Conservation (phyloP, 495 filamentous ascomycete species). For the Neurospora cerealis region DNA sequence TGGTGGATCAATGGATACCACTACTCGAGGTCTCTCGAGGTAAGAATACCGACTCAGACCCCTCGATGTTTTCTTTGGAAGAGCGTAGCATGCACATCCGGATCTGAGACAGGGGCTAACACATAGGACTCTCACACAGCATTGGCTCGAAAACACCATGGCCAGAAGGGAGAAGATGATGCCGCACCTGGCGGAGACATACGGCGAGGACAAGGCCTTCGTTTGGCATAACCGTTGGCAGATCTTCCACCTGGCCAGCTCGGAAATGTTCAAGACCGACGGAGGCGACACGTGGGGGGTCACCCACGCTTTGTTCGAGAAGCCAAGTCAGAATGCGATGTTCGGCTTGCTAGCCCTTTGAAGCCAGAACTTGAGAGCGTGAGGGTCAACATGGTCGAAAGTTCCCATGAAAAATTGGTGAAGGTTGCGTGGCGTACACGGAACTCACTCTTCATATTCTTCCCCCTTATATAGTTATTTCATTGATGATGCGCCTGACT, state of each 20-base stretch:
- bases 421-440: background rate
- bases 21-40: slow-evolving; percentile 57
- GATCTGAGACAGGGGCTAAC: background rate
- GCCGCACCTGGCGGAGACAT: slow-evolving; percentile 50
- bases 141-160: slow-evolving; percentile 47
- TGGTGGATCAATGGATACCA: slow-evolving; percentile 59
- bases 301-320: slow-evolving; percentile 51
- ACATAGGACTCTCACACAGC: slow-evolving; percentile 24
- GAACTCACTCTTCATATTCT: background rate
- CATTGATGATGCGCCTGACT: background rate
- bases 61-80: background rate
- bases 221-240: slow-evolving; percentile 59
- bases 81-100: background rate
- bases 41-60: slow-evolving; percentile 17
- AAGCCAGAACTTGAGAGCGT: no score
- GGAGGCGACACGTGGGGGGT: slow-evolving; percentile 56
- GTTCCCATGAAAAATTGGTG: background rate
- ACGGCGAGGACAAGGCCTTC: slow-evolving; percentile 42
- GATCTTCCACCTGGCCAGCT: slow-evolving; percentile 59
- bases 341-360: background rate
- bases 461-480: background rate
- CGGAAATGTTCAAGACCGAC: slow-evolving; percentile 52
- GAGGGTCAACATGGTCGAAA: background rate
- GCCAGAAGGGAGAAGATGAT: slow-evolving; percentile 44
- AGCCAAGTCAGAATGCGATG: slow-evolving; percentile 13